These are phyloP conservation scores for Mycena indigotica DNA, from an alignment of 768 basidiomycete species.

Conservation along the genomic window DNA sequence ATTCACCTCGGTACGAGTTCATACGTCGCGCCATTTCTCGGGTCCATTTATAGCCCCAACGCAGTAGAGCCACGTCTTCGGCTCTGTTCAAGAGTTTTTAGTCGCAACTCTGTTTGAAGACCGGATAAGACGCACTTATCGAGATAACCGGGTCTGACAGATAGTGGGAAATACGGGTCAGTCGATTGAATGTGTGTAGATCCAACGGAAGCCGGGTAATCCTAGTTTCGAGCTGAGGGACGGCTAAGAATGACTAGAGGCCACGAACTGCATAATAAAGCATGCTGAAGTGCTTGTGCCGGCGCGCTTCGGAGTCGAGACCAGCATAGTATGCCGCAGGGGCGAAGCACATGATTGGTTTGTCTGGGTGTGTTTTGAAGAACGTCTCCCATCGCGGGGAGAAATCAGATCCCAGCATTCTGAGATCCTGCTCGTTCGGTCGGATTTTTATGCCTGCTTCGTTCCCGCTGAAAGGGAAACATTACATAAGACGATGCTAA, in stretches of 20 bases:
- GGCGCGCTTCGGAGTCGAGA: not conserved
- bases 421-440: slow-evolving; percentile 51
- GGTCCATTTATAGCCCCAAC: slow-evolving; percentile 40
- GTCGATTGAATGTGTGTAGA: slow-evolving; percentile 41
- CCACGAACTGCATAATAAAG: slow-evolving; percentile 37
- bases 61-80: slow-evolving; percentile 33
- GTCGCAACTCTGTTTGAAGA: not conserved
- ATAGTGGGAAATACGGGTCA: slow-evolving; percentile 32
- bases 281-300: slow-evolving; percentile 30
- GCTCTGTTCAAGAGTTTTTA: slow-evolving; percentile 7
- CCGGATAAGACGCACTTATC: slow-evolving; percentile 30
- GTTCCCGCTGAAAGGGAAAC: slow-evolving; percentile 39
- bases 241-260: not conserved
- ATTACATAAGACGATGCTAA: not conserved
- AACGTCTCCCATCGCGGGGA: slow-evolving; percentile 49
- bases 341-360: slow-evolving; percentile 49
- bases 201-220: slow-evolving; percentile 41
- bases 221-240: slow-evolving; percentile 16
- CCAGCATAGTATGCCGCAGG: slow-evolving; percentile 40
- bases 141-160: slow-evolving; percentile 38
- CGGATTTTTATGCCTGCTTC: slow-evolving; percentile 62
- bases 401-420: slow-evolving; percentile 53
- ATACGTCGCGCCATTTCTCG: slow-evolving; percentile 46
- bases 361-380: slow-evolving; percentile 55
- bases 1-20: slow-evolving; percentile 28